Evolutionary conservation across 106 monocot genomes (phyloP).

Genomic region (Cymbidium sinense): DNA sequence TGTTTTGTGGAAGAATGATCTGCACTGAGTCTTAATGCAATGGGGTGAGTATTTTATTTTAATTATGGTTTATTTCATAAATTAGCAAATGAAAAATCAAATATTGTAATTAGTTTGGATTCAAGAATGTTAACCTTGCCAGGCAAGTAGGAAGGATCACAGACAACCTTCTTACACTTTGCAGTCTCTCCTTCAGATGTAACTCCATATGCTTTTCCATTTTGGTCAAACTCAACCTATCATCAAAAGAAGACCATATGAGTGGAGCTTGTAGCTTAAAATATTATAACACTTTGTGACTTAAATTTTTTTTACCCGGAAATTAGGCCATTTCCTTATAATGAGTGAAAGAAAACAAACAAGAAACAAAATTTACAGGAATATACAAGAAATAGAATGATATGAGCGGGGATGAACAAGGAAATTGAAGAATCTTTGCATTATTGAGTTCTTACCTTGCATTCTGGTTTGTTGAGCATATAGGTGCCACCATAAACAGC

Average conservation of each 20-base stretch:
- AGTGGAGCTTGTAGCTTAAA: neutral
- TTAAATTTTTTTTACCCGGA: neutral
- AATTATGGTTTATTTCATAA: neutral
- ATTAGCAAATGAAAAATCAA: neutral
- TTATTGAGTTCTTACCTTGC: conserved; percentile 47
- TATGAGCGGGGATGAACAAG: neutral
- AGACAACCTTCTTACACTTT: conserved; percentile 73
- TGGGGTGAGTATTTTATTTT: conserved; percentile 38
- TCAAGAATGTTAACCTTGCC: conserved; percentile 41
- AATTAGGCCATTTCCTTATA: neutral
- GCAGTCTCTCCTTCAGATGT: conserved; percentile 87
- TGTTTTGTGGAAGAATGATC: conserved; percentile 85
- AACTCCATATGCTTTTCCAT: conserved; percentile 68
- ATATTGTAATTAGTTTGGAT: neutral
- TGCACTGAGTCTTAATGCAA: conserved; percentile 85
- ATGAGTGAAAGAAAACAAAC: too few relatives aligned
- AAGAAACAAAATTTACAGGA: neutral
- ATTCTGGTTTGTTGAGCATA: conserved; percentile 88
- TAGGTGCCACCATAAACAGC: conserved; percentile 93
- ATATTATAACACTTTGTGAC: neutral
- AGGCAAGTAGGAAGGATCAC: conserved; percentile 82
- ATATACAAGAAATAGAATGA: too few relatives aligned
- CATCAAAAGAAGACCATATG: neutral
- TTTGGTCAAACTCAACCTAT: conserved; percentile 78
- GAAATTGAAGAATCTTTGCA: neutral